These are phyloP conservation scores for Lichtheimia corymbifera DNA, from an alignment of 371 early-diverging fungal species.

Conservation along the genomic window DNA sequence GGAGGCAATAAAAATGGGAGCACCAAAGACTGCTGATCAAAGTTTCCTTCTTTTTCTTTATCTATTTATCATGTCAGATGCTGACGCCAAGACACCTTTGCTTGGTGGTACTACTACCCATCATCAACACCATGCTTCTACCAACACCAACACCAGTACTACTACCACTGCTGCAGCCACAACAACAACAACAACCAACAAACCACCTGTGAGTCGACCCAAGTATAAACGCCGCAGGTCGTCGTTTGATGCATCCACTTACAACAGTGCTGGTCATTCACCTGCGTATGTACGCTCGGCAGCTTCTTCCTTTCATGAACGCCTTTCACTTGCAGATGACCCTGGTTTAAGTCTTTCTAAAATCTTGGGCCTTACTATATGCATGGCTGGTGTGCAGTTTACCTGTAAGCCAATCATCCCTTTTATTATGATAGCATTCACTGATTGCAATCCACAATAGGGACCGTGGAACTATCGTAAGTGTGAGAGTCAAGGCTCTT, in stretches of 20 bases:
- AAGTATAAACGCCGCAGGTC: conserved; percentile 41
- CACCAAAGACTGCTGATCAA: too few relatives aligned
- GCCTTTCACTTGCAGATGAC: background rate
- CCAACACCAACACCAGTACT: too few relatives aligned
- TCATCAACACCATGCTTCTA: too few relatives aligned
- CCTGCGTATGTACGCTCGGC: conserved; percentile 18
- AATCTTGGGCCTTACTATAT: conserved; percentile 22
- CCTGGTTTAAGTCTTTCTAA: conserved; percentile 17
- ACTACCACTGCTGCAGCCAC: background rate
- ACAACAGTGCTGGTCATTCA: conserved; percentile 39
- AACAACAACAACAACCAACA: background rate
- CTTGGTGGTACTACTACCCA: background rate
- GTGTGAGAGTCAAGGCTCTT: conserved; percentile 2
- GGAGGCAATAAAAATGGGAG: too few relatives aligned
- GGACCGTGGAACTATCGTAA: conserved; percentile 63
- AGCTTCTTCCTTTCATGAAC: conserved; percentile 15
- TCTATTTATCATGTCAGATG: background rate
- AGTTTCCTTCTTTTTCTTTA: too few relatives aligned
- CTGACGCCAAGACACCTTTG: conserved; percentile 5
- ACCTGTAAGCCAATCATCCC: conserved; percentile 47
- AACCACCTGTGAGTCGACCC: conserved; percentile 39
- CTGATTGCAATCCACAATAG: conserved; percentile 16
- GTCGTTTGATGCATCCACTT: conserved; percentile 49
- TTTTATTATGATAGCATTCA: background rate
- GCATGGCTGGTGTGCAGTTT: conserved; percentile 72